Conservation (phyloP, 2,329 filamentous ascomycete genomes). For the Cladosporium sphaerospermum region DNA sequence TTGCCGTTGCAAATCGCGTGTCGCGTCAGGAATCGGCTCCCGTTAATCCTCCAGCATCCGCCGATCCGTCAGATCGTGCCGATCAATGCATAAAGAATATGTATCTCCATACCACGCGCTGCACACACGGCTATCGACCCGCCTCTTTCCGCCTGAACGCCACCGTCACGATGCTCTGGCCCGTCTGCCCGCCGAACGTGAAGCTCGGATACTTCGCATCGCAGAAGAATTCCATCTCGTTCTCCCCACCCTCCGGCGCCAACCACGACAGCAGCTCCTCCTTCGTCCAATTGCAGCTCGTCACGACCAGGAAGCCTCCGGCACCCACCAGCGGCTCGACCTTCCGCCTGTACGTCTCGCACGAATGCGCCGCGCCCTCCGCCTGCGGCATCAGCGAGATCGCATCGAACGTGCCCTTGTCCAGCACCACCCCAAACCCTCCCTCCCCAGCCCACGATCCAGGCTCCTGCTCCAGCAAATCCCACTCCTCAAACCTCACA, state of each 20-base stretch:
- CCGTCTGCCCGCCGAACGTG: constrained; percentile 80
- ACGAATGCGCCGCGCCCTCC: constrained; percentile 31
- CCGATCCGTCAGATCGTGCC: no score
- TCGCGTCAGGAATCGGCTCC: no score
- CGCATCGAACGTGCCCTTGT: constrained; percentile 97
- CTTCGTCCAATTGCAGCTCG: constrained; percentile 98
- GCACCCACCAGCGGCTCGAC: constrained; percentile 62
- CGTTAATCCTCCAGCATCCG: no score
- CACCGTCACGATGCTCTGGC: constrained; percentile 67
- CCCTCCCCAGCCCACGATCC: constrained; percentile 48
- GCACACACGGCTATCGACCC: not conserved
- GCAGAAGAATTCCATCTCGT: constrained; percentile 54
- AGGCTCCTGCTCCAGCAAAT: constrained; percentile 40
- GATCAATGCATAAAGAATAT: no score
- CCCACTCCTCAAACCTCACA: constrained; percentile 48
- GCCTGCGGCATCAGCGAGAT: constrained; percentile 57
- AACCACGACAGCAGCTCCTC: constrained; percentile 80
- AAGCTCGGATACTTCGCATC: constrained; percentile 78
- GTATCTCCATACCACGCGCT: not conserved
- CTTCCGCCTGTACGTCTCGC: constrained; percentile 67
- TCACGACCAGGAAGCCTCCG: constrained; percentile 73
- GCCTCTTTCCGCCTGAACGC: constrained; percentile 3
- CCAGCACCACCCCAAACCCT: constrained; percentile 86
- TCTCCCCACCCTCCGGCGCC: constrained; percentile 35
- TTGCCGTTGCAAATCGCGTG: no score